Base-by-base conservation (phyloP, 1,139 yeast species). In the Candida frijolesensis region DNA sequence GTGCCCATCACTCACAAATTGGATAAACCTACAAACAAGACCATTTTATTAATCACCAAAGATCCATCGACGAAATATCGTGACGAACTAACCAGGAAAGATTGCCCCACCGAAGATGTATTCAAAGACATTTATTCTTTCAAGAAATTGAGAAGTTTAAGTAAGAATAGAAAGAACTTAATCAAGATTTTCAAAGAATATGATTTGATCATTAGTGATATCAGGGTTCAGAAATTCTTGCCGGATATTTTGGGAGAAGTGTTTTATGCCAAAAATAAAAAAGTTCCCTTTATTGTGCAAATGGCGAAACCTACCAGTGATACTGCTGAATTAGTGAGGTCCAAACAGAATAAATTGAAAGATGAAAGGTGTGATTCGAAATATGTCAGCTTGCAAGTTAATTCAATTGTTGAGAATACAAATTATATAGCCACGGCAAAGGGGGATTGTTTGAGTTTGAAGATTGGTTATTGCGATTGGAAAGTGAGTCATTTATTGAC, bases 171-270 rank as follows among this genome's bases (percentile, higher is more conserved):
- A 52, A 68, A 72, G n/a, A 57, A 78, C 37, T 70, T 71, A 48
- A 44, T 52, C 2, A 76, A 74, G 46, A 56, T 85, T 2, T 83
- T 71, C 60, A 79, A 79, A 53, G 89, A 85, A 44, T 83, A 77
- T 60, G 94, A 86, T 60, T 56, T 84, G n/a, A 73, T 87, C 2
- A 74, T 87, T 14, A 82, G 86, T 4, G 94, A 87, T 65, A 79
- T 82, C 51, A 68, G 92, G 52, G 78, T 86, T 2, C 83, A 83
- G 57, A 82, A 80, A 56, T 68, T 82, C 30, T 66, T 87, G 37
- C 87, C 87, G 0, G 70, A 69, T 6, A 66, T 84, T 0, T 66
- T 87, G 42, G 87, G 87, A 0, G 72, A 78, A 7, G 78, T 77
- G 42, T 84, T 84, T 57, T 85, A 79, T 60, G 68, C 74, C 55